These are phyloP conservation scores for Lactarius trivialis DNA, from an alignment of 768 basidiomycete species.

Conservation along the genomic window DNA sequence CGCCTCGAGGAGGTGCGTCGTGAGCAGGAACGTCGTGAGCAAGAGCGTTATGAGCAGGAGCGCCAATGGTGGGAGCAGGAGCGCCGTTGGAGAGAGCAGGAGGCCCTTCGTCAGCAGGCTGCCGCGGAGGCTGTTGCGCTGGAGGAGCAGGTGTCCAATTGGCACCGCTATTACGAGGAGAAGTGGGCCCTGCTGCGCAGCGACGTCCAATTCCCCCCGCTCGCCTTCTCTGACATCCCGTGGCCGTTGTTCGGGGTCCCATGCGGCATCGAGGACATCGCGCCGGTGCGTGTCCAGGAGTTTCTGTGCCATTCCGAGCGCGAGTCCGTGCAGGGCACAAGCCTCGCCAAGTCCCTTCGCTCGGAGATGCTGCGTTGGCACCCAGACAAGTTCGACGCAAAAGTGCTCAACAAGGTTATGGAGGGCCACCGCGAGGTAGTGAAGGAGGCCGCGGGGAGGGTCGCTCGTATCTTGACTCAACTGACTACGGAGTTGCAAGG, in stretches of 20 bases:
- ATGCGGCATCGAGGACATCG: constrained; percentile 31
- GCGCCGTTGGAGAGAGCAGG: not conserved
- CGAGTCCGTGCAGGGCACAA: constrained; percentile 29
- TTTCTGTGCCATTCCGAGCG: constrained; percentile 39
- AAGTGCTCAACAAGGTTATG: constrained; percentile 33
- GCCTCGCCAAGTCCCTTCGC: constrained; percentile 33
- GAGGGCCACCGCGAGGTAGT: constrained; percentile 31
- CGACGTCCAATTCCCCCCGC: not conserved
- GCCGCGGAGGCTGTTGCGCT: not conserved
- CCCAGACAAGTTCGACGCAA: constrained; percentile 45
- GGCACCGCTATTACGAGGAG: constrained; percentile 16
- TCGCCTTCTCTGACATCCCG: constrained; percentile 35
- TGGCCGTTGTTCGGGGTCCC: constrained; percentile 37
- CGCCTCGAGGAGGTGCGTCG: too few relatives aligned
- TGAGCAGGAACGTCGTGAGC: too few relatives aligned
- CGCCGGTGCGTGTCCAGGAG: constrained; percentile 29
- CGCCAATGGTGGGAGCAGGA: not conserved
- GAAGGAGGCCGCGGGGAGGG: constrained; percentile 32
- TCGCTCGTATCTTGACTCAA: constrained; percentile 39
- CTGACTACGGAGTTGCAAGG: constrained; percentile 17
- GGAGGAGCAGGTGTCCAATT: too few relatives aligned
- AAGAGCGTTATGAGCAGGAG: not conserved
- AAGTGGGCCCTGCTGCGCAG: constrained; percentile 18
- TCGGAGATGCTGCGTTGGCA: constrained; percentile 49
- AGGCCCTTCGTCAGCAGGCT: not conserved